Evolutionary conservation across 345 rosid genomes (phyloP).

Genomic region (Populus davidiana): DNA sequence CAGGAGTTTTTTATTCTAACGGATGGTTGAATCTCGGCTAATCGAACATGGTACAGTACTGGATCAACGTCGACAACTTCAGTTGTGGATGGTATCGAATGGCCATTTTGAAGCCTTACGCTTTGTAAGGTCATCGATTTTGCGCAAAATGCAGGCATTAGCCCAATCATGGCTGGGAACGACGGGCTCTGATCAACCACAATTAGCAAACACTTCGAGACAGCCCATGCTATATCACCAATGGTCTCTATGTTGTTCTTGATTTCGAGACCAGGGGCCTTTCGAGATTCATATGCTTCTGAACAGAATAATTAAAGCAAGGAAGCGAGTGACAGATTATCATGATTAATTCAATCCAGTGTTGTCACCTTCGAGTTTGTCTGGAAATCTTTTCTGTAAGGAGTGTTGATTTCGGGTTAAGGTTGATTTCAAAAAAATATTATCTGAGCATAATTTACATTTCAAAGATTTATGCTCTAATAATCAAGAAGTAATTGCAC

Average conservation of each 20-base stretch:
- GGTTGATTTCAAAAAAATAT: too few relatives aligned
- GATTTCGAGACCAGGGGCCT: slow-evolving; percentile 3
- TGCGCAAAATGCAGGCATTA: background rate
- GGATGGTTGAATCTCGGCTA: slow-evolving; percentile 7
- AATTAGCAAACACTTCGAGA: slow-evolving; percentile 4
- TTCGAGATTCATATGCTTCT: background rate
- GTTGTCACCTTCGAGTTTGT: background rate
- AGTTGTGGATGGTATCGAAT: too few relatives aligned
- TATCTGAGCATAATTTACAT: background rate
- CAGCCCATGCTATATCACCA: slow-evolving; percentile 17
- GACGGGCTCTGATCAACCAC: background rate
- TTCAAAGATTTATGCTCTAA: background rate
- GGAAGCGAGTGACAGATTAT: background rate
- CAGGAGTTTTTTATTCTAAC: slow-evolving; percentile 8
- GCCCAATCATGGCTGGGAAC: background rate
- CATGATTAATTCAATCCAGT: background rate
- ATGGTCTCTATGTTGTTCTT: background rate
- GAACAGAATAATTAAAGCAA: slow-evolving; percentile 3
- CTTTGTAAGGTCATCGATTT: slow-evolving; percentile 17
- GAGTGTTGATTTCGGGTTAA: background rate
- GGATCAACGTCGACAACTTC: too few relatives aligned
- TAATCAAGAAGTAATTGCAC: background rate
- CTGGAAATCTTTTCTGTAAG: background rate
- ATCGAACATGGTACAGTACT: background rate
- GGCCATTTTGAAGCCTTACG: slow-evolving; percentile 16